Evolutionary conservation across 768 basidiomycete species (phyloP).

Genomic region (Tylopilus felleus): DNA sequence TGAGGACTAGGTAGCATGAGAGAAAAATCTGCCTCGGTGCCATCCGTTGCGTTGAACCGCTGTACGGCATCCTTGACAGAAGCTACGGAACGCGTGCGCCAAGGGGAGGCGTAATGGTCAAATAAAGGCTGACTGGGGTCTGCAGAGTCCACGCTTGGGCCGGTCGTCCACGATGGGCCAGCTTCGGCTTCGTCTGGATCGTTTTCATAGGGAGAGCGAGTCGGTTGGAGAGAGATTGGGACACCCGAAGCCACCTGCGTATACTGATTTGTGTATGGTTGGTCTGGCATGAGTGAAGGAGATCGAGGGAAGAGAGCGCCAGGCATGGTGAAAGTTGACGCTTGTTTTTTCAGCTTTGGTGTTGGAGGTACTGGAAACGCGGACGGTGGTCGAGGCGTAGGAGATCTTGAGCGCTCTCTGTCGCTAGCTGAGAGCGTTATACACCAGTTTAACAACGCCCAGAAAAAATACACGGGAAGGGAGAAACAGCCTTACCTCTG

Average conservation of each 20-base stretch:
- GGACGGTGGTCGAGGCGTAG: slow-evolving; percentile 12
- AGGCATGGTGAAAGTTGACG: slow-evolving; percentile 68
- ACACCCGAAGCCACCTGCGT: neutral
- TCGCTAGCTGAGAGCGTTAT: slow-evolving; percentile 23
- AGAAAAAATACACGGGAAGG: neutral
- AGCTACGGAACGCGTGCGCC: slow-evolving; percentile 33
- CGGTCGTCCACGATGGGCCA: slow-evolving; percentile 16
- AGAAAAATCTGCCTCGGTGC: slow-evolving; percentile 47
- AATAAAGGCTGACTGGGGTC: slow-evolving; percentile 4
- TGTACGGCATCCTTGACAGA: slow-evolving; percentile 50
- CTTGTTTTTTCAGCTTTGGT: slow-evolving; percentile 30
- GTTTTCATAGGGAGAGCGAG: neutral
- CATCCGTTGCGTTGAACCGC: slow-evolving; percentile 42
- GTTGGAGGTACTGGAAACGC: slow-evolving; percentile 27
- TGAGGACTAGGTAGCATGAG: slow-evolving; percentile 48
- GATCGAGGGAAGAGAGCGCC: slow-evolving; percentile 76
- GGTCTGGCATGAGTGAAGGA: slow-evolving; percentile 54
- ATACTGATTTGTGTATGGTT: slow-evolving; percentile 2
- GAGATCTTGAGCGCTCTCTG: slow-evolving; percentile 20
- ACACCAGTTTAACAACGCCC: slow-evolving; percentile 4
- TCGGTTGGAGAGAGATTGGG: neutral
- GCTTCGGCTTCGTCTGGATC: slow-evolving; percentile 7
- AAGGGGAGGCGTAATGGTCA: slow-evolving; percentile 26
- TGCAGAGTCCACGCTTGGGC: neutral
- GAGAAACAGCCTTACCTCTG: slow-evolving; percentile 18